A percentile compares a stretch with the other conserved stretches of the same genome.
phyloP scores from a whole-genome alignment of 2,329 filamentous ascomycete genomes.

The Sphaerostilbella broomeana region DNA sequence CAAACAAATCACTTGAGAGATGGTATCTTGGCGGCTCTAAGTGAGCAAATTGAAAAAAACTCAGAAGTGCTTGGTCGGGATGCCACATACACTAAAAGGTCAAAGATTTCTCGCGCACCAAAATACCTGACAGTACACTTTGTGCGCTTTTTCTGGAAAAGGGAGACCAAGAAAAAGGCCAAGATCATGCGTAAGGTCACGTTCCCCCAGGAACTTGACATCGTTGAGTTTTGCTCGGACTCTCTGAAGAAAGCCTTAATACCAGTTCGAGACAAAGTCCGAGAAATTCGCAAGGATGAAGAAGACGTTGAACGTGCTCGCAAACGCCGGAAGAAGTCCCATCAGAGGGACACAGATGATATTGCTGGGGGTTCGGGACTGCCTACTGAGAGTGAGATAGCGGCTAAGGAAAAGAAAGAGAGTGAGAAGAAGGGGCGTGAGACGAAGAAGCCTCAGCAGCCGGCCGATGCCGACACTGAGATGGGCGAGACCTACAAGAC shows the following conservation, averaged over 20 bases:
- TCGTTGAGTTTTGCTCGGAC: constrained; percentile 92
- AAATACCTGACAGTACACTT: constrained; percentile 97
- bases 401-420: constrained; percentile 46
- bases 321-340: constrained; percentile 76
- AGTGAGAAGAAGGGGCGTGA: constrained; percentile 41
- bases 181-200: constrained; percentile 99
- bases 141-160: constrained; percentile 97
- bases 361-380: constrained; percentile 40
- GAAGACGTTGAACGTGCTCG: constrained; percentile 85
- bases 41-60: constrained; percentile 85
- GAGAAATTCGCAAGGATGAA: constrained; percentile 91
- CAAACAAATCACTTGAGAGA: constrained; percentile 87
- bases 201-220: constrained; percentile 87
- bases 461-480: constrained; percentile 58
- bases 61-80: constrained; percentile 73
- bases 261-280: constrained; percentile 92
- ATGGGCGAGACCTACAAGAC: constrained; percentile 84
- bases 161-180: constrained; percentile 92
- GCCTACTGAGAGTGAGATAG: constrained; percentile 44
- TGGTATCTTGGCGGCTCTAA: constrained; percentile 73
- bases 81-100: constrained; percentile 81
- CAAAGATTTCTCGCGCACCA: constrained; percentile 81
- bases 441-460: constrained; percentile 27
- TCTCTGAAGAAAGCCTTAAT: constrained; percentile 75
- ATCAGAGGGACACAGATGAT: constrained; percentile 40